phyloP scores from a whole-genome alignment of 305 asterid genomes.

The Petunia hybrid region DNA sequence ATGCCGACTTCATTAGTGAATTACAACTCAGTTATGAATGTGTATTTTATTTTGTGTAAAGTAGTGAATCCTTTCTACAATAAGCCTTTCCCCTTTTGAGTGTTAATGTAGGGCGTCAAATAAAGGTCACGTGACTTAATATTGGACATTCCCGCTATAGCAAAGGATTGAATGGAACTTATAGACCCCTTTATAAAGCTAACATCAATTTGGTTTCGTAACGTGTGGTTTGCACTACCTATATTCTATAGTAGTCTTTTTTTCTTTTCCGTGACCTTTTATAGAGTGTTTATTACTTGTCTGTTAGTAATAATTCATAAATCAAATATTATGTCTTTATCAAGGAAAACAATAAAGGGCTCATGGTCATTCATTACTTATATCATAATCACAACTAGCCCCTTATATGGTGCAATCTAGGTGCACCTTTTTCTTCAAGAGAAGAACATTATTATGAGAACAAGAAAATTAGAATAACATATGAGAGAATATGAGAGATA shows the following conservation, averaged over 20 bases:
- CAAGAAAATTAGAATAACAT: not conserved
- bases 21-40: too few species aligned
- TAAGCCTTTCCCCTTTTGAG: not conserved
- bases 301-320: not conserved
- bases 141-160: not conserved
- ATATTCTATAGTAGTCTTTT: not conserved
- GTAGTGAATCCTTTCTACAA: too few species aligned
- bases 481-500: not conserved
- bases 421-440: not conserved
- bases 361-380: not conserved
- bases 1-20: too few species aligned
- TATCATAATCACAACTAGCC: not conserved
- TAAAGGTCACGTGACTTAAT: not conserved
- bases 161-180: not conserved
- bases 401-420: not conserved
- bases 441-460: not conserved
- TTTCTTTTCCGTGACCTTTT: not conserved
- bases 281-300: not conserved
- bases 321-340: not conserved
- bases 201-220: not conserved
- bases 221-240: not conserved
- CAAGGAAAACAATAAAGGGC: slow-evolving; percentile 16
- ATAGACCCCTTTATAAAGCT: not conserved
- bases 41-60: too few species aligned
- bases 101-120: not conserved